Base-by-base conservation (phyloP, 495 filamentous ascomycete genomes). In the Trichoderma orchidacearum region DNA sequence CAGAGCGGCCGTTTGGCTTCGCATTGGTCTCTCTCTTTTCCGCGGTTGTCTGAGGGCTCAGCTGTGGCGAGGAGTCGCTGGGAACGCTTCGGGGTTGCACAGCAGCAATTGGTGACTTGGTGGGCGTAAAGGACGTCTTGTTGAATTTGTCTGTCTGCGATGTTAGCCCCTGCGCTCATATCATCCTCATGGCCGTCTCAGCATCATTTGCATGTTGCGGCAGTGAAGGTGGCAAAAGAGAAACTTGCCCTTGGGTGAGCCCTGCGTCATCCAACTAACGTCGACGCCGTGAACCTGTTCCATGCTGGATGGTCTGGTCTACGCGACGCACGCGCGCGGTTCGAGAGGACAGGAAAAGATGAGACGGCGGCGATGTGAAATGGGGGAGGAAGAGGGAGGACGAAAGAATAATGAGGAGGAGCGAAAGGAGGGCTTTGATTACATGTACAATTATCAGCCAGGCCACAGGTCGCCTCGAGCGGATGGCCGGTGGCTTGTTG, bases 261-360 rank as follows among this genome's bases (percentile, higher is more conserved):
- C 74, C 61, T 78, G 73, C 45, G 73, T 75, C 73, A 86, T 79
- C 84, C 84, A 87, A 56, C 75, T 79, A 54, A 87, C 81, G 67
- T 87, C 84, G 57, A 87, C 70, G 28, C 79, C 76, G 59, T 82
- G 79, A 59, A 84, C 72, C 58, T 77, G 77, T 68, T 85, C 83
- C 83, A 84, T 85, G 54, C 29, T 59, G 30, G 53, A 12, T 35
- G 52, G 23, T 17, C 27, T 35, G 52, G 23, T 17, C 27, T 48
- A 9, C 41, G 41, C 41, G 41, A 48, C 41, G 41, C 41, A 25
- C 41, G 41, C 21, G 7, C 36, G 56, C 25, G 21, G 27, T 27
- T 13, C n/a, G 31, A n/a, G 34, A 17, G 17, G 11, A 30, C 17
- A 1, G 28, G 25, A 36, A 27, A 21, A n/a, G 29, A 11, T 12